Conservation (phyloP, 495 filamentous ascomycete species). For the Xylaria sp. region DNA sequence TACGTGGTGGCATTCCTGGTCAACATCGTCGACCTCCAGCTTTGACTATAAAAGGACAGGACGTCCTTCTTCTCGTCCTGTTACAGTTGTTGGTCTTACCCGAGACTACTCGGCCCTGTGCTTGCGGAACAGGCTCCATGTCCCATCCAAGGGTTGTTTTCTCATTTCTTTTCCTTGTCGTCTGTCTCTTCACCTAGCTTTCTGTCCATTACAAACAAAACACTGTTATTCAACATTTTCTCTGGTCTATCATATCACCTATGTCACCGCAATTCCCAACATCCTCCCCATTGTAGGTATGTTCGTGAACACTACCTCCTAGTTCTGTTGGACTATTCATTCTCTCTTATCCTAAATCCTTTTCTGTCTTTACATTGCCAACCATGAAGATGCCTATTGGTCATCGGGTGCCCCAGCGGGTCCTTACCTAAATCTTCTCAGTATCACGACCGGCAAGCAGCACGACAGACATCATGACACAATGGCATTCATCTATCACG, state of each 20-base stretch:
- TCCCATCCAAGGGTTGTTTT: conserved; percentile 3
- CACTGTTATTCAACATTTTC: background rate
- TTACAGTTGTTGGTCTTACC: background rate
- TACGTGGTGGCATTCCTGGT: background rate
- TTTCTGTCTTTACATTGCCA: background rate
- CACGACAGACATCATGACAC: background rate
- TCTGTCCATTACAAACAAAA: background rate
- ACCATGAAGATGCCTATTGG: background rate
- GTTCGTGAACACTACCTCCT: background rate
- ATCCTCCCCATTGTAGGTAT: background rate
- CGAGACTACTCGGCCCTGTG: background rate
- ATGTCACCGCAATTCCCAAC: background rate
- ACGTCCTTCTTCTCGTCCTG: background rate
- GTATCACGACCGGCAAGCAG: background rate
- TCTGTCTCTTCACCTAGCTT: background rate
- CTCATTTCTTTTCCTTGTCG: background rate
- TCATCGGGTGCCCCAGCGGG: background rate
- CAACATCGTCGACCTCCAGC: conserved; percentile 3
- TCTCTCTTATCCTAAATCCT: too few relatives aligned
- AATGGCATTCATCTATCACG: background rate
- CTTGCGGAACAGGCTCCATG: background rate
- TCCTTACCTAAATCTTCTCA: background rate
- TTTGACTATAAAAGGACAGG: conserved; percentile 3
- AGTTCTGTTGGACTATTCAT: too few relatives aligned
- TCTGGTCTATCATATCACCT: background rate